phyloP scores from a whole-genome alignment of 352 stramenopile genomes.

The Globisporangium perplexum region DNA sequence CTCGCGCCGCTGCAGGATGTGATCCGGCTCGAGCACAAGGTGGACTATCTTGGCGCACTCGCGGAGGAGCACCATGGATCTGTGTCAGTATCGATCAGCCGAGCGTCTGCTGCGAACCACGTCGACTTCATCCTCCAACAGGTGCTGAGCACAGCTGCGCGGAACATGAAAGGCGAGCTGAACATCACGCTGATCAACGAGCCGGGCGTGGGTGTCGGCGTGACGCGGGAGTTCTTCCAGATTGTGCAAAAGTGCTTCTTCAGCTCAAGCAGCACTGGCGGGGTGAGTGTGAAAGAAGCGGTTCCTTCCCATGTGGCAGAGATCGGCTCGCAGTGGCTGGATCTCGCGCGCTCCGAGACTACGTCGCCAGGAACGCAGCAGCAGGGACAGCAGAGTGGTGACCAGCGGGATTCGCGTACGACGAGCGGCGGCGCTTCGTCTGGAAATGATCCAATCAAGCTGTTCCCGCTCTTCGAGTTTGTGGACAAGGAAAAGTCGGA shows the following conservation, averaged over 20 bases:
- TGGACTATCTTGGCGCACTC: conserved; percentile 60
- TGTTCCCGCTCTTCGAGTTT: conserved; percentile 61
- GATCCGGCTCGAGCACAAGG: conserved; percentile 68
- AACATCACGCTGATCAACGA: conserved; percentile 67
- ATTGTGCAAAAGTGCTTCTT: conserved; percentile 65
- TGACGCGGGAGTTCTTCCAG: conserved; percentile 73
- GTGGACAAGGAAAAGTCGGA: conserved; percentile 19
- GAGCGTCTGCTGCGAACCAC: conserved; percentile 49
- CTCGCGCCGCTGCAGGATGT: conserved; percentile 36
- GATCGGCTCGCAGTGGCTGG: conserved; percentile 59
- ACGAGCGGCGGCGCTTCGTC: background rate
- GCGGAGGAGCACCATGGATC: conserved; percentile 52
- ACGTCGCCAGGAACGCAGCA: conserved; percentile 6
- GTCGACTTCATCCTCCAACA: conserved; percentile 72
- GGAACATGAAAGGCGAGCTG: conserved; percentile 52
- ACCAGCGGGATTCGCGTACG: background rate
- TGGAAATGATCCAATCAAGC: conserved; percentile 20
- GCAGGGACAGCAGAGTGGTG: background rate
- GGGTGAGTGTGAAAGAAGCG: background rate
- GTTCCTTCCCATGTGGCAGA: conserved; percentile 35
- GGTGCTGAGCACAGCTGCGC: conserved; percentile 39
- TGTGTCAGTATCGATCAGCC: conserved; percentile 52
- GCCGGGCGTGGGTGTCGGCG: conserved; percentile 51
- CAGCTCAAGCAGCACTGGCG: conserved; percentile 14
- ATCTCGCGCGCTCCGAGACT: conserved; percentile 38